Evolutionary conservation across 73 alveolate species (phyloP).

Genomic region (Tetrahymena elliotti): DNA sequence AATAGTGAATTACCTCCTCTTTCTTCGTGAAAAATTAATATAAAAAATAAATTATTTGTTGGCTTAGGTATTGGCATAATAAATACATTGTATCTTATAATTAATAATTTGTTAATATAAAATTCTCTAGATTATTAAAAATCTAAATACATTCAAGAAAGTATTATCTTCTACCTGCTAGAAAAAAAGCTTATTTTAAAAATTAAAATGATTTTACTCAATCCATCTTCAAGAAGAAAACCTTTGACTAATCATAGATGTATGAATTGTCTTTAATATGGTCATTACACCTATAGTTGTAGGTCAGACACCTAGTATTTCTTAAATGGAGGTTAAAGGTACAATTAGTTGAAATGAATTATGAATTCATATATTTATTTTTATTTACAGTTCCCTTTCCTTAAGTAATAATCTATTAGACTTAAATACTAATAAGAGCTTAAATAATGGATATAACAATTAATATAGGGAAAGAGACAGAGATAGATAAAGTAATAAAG

Average conservation of each 20-base stretch:
- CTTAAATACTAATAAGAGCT: neutral
- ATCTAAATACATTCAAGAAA: neutral
- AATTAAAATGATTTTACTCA: neutral
- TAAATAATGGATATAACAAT: neutral
- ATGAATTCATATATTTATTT: neutral
- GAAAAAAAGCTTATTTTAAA: neutral
- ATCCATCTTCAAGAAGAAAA: neutral
- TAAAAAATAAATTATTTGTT: neutral
- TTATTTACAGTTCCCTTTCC: neutral
- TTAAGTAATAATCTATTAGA: neutral
- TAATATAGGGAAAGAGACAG: neutral
- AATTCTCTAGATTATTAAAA: neutral
- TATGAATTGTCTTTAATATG: neutral
- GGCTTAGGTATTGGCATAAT: neutral
- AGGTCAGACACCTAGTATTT: neutral
- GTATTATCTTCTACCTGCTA: neutral
- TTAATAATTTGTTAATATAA: too few species aligned
- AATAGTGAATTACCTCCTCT: neutral
- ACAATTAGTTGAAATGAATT: neutral
- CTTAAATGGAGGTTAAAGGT: slow-evolving; percentile 1
- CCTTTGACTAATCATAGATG: neutral
- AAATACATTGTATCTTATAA: neutral
- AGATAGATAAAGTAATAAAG: neutral
- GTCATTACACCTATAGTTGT: neutral
- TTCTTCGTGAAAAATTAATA: neutral